Evolutionary conservation across 2,329 filamentous ascomycete genomes (phyloP).

Genomic region (Aspergillus pseudotamarii): DNA sequence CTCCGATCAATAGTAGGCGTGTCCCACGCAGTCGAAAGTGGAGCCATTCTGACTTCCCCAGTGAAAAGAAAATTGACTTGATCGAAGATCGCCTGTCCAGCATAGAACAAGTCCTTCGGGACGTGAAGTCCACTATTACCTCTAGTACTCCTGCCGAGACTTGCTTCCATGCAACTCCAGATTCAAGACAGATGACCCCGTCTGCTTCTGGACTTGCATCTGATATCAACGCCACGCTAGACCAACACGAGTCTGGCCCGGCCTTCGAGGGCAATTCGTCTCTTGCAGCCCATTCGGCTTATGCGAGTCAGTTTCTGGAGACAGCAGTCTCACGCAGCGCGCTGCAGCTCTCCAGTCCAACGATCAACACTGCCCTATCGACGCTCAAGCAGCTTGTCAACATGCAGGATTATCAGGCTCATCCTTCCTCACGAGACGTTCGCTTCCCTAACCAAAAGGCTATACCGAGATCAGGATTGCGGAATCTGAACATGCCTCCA

Average conservation of each 20-base stretch:
- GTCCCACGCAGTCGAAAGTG: background rate
- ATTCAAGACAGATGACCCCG: slow-evolving; percentile 15
- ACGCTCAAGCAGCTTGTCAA: slow-evolving; percentile 43
- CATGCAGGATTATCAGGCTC: slow-evolving; percentile 36
- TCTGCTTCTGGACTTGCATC: slow-evolving; percentile 15
- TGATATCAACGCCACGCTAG: slow-evolving; percentile 28
- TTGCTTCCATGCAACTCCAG: slow-evolving; percentile 16
- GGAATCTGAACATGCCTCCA: slow-evolving; percentile 41
- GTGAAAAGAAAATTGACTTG: slow-evolving; percentile 57
- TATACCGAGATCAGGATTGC: slow-evolving; percentile 31
- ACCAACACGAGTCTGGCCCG: slow-evolving; percentile 29
- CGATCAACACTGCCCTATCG: slow-evolving; percentile 42
- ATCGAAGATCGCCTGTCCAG: slow-evolving; percentile 54
- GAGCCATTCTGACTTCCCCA: slow-evolving; percentile 21
- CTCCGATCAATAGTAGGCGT: slow-evolving; percentile 45
- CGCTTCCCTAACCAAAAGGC: slow-evolving; percentile 31
- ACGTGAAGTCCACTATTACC: slow-evolving; percentile 24
- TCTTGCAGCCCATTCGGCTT: slow-evolving; percentile 51
- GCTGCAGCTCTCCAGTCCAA: slow-evolving; percentile 38
- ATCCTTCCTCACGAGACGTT: slow-evolving; percentile 25
- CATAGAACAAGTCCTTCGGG: slow-evolving; percentile 46
- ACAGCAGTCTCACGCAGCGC: slow-evolving; percentile 41
- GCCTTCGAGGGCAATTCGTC: slow-evolving; percentile 55
- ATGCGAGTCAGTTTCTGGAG: slow-evolving; percentile 49
- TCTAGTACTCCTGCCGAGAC: slow-evolving; percentile 7